Percentiles rank a stretch among this genome's conserved stretches.
phyloP scores from a whole-genome alignment of 352 stramenopile species.

The Pythium apleroticum region DNA sequence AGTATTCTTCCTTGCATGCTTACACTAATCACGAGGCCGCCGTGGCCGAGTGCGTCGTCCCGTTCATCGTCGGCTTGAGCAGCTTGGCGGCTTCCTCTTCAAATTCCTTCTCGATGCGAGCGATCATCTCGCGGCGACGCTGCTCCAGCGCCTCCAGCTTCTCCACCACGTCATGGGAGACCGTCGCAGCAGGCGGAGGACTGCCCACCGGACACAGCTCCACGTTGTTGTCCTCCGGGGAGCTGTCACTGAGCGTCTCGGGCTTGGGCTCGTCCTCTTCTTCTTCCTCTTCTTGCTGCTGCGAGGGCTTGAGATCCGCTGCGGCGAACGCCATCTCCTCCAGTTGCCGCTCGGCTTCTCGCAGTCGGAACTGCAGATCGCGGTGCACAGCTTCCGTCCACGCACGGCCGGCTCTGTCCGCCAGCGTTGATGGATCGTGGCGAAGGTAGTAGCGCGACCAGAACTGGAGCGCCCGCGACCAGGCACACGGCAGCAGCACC shows the following conservation, averaged over 20 bases:
- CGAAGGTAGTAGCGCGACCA: constrained; percentile 83
- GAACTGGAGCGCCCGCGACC: constrained; percentile 69
- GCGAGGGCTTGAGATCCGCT: constrained; percentile 2
- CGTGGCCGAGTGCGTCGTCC: not conserved
- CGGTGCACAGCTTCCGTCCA: constrained; percentile 60
- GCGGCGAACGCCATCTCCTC: constrained; percentile 13
- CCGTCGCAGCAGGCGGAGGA: not conserved
- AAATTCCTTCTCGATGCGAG: constrained; percentile 23
- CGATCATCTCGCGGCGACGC: constrained; percentile 18
- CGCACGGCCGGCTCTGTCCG: constrained; percentile 57
- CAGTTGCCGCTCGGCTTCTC: constrained; percentile 37
- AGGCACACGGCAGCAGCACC: constrained; percentile 66
- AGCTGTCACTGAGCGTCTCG: not conserved
- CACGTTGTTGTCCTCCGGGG: not conserved
- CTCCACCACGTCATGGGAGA: constrained; percentile 16
- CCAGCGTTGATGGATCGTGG: constrained; percentile 61
- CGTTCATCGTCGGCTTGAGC: constrained; percentile 16
- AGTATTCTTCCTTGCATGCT: too few relatives aligned
- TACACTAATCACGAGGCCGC: not conserved
- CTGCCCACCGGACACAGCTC: constrained; percentile 12
- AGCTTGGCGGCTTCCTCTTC: constrained; percentile 21
- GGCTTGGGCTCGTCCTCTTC: not conserved
- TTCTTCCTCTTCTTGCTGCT: not conserved
- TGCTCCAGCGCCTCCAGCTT: constrained; percentile 23
- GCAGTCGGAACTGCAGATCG: constrained; percentile 40